A percentile compares a stretch with the other conserved stretches of the same genome.
These are phyloP conservation scores for Posidonia australis DNA, from an alignment of 106 monocot species.

Conservation along the genomic window DNA sequence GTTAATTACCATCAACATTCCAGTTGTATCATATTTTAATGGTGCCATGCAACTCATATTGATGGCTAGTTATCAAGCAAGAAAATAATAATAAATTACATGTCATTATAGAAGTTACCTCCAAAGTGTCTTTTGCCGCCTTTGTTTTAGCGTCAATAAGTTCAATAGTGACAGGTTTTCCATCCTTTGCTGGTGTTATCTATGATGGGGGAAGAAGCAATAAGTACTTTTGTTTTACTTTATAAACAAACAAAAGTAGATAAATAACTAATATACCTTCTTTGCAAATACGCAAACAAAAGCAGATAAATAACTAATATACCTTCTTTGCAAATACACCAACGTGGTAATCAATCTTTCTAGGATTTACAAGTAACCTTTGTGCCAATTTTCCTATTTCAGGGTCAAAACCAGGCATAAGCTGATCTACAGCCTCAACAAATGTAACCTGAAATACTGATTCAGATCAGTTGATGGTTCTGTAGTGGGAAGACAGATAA, in stretches of 20 bases:
- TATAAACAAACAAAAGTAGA: too few species aligned
- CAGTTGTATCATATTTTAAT: too few species aligned
- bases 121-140: constrained; percentile 35
- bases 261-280: constrained; percentile 38
- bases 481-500: not conserved
- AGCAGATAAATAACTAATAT: constrained; percentile 3
- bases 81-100: too few species aligned
- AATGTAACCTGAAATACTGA: constrained; percentile 66
- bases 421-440: constrained; percentile 94
- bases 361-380: constrained; percentile 83
- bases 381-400: constrained; percentile 97
- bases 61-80: too few species aligned
- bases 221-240: too few species aligned
- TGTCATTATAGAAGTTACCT: constrained; percentile 15
- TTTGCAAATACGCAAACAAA: constrained; percentile 91
- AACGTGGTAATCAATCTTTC: constrained; percentile 86
- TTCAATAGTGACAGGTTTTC: constrained; percentile 90
- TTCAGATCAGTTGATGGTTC: not conserved
- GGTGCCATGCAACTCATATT: too few species aligned
- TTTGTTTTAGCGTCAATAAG: constrained; percentile 97
- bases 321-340: constrained; percentile 98
- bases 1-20: too few species aligned
- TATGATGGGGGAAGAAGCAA: too few species aligned
- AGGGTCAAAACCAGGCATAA: constrained; percentile 99
- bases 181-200: constrained; percentile 99